phyloP scores from a whole-genome alignment of 2,329 filamentous ascomycete species.

The Colletotrichum falcatum region DNA sequence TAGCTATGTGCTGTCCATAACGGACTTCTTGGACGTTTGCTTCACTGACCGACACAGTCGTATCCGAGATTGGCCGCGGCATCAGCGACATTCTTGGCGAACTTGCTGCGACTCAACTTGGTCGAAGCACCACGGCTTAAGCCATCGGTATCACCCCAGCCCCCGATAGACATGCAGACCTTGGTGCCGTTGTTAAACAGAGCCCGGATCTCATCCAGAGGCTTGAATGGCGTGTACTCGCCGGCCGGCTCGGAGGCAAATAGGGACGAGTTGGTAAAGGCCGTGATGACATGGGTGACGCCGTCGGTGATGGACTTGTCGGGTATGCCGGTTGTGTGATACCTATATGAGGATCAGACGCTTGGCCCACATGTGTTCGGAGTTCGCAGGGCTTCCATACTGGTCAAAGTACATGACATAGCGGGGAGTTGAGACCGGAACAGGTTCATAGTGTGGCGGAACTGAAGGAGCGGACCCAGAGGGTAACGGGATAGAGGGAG shows the following conservation, averaged over 20 bases:
- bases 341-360: conserved; percentile 47
- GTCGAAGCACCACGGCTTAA: conserved; percentile 64
- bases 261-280: conserved; percentile 63
- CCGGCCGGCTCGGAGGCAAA: conserved; percentile 57
- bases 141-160: conserved; percentile 72
- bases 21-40: not conserved
- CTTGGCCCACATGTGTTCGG: conserved; percentile 15
- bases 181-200: conserved; percentile 66
- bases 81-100: conserved; percentile 67
- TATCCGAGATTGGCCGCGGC: conserved; percentile 67
- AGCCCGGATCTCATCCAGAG: conserved; percentile 61
- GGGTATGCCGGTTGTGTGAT: conserved; percentile 53
- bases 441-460: not conserved
- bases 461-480: not conserved
- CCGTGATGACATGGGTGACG: conserved; percentile 67
- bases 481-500: not conserved
- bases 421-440: conserved; percentile 43
- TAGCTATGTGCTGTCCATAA: not conserved
- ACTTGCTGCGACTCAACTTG: conserved; percentile 60
- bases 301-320: conserved; percentile 53
- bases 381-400: conserved; percentile 46
- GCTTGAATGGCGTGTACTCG: conserved; percentile 65
- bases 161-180: conserved; percentile 73
- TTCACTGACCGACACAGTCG: conserved; percentile 67
- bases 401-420: conserved; percentile 61